phyloP scores from a whole-genome alignment of 2,329 filamentous ascomycete genomes.

The Cladosporium sp. region DNA sequence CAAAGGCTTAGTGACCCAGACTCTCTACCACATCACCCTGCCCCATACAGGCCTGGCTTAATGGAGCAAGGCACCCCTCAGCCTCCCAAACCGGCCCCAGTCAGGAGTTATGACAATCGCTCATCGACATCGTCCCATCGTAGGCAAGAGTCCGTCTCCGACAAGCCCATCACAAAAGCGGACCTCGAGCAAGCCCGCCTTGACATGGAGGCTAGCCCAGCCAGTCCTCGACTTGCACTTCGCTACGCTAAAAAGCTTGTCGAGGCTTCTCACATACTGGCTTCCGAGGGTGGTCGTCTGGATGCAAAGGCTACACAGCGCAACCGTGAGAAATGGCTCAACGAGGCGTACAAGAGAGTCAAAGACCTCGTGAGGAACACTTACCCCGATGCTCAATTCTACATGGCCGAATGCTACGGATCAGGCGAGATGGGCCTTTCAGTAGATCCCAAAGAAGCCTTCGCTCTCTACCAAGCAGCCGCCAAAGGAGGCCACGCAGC shows the following conservation, averaged over 20 bases:
- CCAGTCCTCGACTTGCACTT: constrained; percentile 68
- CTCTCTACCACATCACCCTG: constrained; percentile 52
- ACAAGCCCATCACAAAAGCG: constrained; percentile 64
- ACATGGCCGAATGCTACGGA: constrained; percentile 83
- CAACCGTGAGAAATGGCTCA: constrained; percentile 74
- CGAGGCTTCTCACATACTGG: constrained; percentile 75
- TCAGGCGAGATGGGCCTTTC: constrained; percentile 74
- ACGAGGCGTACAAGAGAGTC: constrained; percentile 83
- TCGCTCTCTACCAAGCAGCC: constrained; percentile 86
- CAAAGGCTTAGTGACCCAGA: constrained; percentile 46
- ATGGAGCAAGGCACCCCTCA: constrained; percentile 34
- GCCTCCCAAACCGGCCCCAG: constrained; percentile 45
- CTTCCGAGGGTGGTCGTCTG: constrained; percentile 68
- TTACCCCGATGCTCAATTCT: constrained; percentile 87
- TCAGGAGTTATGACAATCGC: constrained; percentile 49
- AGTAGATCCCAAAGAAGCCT: constrained; percentile 85
- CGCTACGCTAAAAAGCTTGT: constrained; percentile 76
- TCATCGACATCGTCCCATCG: constrained; percentile 13
- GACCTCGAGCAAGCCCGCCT: constrained; percentile 73
- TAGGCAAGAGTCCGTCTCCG: constrained; percentile 20
- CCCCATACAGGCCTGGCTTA: constrained; percentile 51
- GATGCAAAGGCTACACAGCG: constrained; percentile 61
- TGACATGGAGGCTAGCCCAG: constrained; percentile 64
- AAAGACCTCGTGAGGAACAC: constrained; percentile 76
- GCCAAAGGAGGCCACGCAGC: constrained; percentile 83